phyloP scores from a whole-genome alignment of 2,329 filamentous ascomycete species.

The Aureobasidium melanogenum region DNA sequence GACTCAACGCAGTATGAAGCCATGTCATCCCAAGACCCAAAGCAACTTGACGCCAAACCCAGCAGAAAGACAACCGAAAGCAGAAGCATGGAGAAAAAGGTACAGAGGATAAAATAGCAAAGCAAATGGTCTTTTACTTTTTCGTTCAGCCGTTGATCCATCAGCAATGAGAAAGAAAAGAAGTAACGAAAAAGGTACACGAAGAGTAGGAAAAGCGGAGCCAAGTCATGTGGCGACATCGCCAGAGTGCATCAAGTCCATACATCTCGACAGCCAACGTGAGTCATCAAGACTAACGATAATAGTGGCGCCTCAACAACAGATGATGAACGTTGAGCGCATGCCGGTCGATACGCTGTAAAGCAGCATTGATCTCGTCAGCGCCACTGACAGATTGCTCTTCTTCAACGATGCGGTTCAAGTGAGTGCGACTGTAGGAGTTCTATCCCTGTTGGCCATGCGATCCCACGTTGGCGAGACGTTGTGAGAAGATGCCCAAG shows the following conservation, averaged over 20 bases:
- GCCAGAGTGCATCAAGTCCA: not conserved
- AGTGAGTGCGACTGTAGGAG: not conserved
- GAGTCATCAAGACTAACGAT: not conserved
- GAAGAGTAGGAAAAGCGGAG: not conserved
- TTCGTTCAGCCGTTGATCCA: not conserved
- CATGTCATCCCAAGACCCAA: not conserved
- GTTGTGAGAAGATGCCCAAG: not conserved
- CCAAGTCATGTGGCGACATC: not conserved
- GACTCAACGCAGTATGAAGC: not conserved
- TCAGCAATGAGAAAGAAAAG: not conserved
- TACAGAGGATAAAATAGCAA: not conserved
- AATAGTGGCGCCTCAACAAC: not conserved
- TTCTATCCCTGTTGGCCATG: slow-evolving; percentile 6
- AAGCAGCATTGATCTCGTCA: not conserved
- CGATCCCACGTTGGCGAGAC: not conserved
- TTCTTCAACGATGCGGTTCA: not conserved
- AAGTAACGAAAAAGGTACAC: not conserved
- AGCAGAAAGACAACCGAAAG: not conserved
- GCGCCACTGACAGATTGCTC: not conserved
- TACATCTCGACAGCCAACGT: not conserved
- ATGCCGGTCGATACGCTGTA: not conserved
- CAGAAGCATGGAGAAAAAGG: not conserved
- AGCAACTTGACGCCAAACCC: not conserved
- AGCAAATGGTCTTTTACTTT: not conserved
- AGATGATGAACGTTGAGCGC: not conserved